Evolutionary conservation across 345 rosid genomes (phyloP).

Genomic region (Anastatica hierochuntica): DNA sequence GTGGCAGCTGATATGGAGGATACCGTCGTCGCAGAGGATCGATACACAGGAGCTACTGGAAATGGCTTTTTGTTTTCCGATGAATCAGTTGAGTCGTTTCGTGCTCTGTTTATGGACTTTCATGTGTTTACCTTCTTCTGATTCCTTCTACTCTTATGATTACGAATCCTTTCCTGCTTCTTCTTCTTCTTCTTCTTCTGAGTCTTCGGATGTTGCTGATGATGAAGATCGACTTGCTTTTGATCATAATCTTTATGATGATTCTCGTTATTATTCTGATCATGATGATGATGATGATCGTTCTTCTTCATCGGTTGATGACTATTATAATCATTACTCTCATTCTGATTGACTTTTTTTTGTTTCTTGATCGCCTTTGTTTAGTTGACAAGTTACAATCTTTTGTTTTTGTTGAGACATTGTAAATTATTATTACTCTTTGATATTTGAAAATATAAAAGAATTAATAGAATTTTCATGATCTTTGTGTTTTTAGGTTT

Average conservation of each 20-base stretch:
- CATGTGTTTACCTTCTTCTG: slow-evolving; percentile 61
- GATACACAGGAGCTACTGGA: slow-evolving; percentile 49
- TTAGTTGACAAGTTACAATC: too few species aligned
- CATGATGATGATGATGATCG: slow-evolving; percentile 19
- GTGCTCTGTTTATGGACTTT: slow-evolving; percentile 62
- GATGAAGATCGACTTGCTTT: slow-evolving; percentile 15
- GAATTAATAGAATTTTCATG: too few species aligned
- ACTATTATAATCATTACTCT: slow-evolving; percentile 30
- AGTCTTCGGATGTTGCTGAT: slow-evolving; percentile 12
- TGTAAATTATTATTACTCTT: too few species aligned
- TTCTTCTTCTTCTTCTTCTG: slow-evolving; percentile 9
- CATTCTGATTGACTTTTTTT: slow-evolving; percentile 38
- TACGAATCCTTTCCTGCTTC: slow-evolving; percentile 22
- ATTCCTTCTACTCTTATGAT: slow-evolving; percentile 35
- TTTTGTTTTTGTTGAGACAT: too few species aligned
- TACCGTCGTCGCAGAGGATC: slow-evolving; percentile 39
- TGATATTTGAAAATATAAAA: too few species aligned
- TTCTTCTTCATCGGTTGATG: slow-evolving; percentile 20
- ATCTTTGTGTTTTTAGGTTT: too few species aligned
- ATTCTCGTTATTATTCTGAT: too few species aligned
- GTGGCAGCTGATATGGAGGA: slow-evolving; percentile 46
- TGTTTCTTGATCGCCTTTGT: too few species aligned
- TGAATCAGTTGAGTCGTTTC: slow-evolving; percentile 43
- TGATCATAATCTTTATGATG: slow-evolving; percentile 9
- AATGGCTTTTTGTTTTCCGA: slow-evolving; percentile 48